These are phyloP conservation scores for Benincasa hispida DNA, from an alignment of 306 rosid genomes.

Conservation along the genomic window DNA sequence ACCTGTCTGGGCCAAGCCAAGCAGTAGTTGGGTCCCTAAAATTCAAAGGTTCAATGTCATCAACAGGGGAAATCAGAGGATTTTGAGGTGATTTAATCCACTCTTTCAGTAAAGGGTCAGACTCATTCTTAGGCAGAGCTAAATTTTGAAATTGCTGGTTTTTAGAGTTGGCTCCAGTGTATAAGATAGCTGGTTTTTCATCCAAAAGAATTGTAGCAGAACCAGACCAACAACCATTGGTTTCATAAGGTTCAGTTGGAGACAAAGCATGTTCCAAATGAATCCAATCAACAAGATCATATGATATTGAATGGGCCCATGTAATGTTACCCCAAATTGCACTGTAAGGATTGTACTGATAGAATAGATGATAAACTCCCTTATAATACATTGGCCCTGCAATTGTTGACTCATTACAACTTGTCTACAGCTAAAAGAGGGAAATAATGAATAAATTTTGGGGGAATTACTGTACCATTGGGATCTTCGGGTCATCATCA, in stretches of 20 bases:
- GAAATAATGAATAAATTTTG: neutral
- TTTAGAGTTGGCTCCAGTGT: constrained; percentile 26
- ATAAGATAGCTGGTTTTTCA: constrained; percentile 23
- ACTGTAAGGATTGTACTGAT: constrained; percentile 35
- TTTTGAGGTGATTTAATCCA: constrained; percentile 37
- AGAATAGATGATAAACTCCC: constrained; percentile 48
- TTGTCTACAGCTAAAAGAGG: neutral
- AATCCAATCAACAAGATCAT: constrained; percentile 45
- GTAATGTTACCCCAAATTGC: constrained; percentile 26
- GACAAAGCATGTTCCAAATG: constrained; percentile 28
- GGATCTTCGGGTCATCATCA: constrained; percentile 21
- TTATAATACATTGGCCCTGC: constrained; percentile 41
- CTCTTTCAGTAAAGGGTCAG: constrained; percentile 35
- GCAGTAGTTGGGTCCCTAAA: constrained; percentile 55
- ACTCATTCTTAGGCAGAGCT: constrained; percentile 26
- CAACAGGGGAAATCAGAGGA: constrained; percentile 26
- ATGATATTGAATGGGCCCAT: constrained; percentile 48
- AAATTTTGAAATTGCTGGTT: constrained; percentile 30
- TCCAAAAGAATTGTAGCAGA: constrained; percentile 30
- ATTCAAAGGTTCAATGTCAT: constrained; percentile 14
- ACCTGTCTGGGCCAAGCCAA: constrained; percentile 32
- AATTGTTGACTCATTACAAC: neutral
- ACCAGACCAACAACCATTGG: constrained; percentile 42
- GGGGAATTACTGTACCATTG: constrained; percentile 22
- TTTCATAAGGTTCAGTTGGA: constrained; percentile 32